Conservation (phyloP, 208 protist species). For the Leishmania tropica region DNA sequence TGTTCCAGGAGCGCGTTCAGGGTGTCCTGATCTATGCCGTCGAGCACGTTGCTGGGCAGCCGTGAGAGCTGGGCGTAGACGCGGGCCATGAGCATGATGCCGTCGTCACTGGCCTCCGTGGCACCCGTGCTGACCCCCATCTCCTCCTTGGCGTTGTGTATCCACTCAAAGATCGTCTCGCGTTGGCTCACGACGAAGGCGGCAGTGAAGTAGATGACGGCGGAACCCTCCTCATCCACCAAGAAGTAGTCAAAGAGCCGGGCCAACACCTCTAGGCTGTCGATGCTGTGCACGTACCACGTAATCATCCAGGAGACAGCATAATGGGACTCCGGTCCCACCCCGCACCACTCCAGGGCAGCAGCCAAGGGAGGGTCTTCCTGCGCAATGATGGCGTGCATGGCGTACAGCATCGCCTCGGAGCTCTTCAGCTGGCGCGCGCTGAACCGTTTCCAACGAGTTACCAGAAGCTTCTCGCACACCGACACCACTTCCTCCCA, state of each 20-base stretch:
- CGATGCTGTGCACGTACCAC: constrained; percentile 77
- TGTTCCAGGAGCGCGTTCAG: constrained; percentile 47
- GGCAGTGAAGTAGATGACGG: constrained; percentile 77
- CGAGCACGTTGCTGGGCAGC: constrained; percentile 52
- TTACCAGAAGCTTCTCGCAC: constrained; percentile 61
- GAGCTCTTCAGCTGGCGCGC: constrained; percentile 51
- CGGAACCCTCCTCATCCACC: constrained; percentile 45
- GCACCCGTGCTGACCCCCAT: constrained; percentile 23
- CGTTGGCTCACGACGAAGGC: constrained; percentile 66
- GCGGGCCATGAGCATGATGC: constrained; percentile 67
- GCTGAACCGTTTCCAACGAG: constrained; percentile 66
- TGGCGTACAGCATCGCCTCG: constrained; percentile 78
- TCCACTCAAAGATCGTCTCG: constrained; percentile 52
- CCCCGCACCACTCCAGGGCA: constrained; percentile 63
- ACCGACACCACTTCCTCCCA: constrained; percentile 56
- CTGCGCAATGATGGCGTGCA: constrained; percentile 69
- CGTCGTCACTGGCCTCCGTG: constrained; percentile 35
- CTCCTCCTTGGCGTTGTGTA: constrained; percentile 40
- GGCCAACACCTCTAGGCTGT: constrained; percentile 43
- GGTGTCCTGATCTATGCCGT: constrained; percentile 21
- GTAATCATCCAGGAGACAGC: constrained; percentile 88
- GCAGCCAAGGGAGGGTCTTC: constrained; percentile 61
- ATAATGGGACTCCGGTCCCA: constrained; percentile 88
- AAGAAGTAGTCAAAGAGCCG: constrained; percentile 85
- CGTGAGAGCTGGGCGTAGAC: constrained; percentile 64